Evolutionary conservation across 148 eudicot genomes (phyloP).

Genomic region (Limonium bicolor): DNA sequence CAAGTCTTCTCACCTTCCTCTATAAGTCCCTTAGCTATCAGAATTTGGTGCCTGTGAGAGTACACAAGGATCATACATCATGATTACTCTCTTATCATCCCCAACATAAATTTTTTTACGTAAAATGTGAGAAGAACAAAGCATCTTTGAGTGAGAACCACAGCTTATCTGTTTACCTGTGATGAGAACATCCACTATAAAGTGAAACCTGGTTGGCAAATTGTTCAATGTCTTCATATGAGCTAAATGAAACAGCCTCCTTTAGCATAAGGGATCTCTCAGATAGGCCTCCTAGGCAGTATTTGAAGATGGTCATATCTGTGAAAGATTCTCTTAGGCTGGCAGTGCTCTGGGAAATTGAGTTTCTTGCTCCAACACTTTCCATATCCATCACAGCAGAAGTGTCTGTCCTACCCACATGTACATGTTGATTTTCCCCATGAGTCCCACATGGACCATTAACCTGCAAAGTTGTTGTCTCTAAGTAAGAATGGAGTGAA

Average conservation of each 20-base stretch:
- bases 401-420: constrained; percentile 26
- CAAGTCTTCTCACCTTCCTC: constrained; percentile 76
- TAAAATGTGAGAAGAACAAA: too few relatives aligned
- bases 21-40: constrained; percentile 54
- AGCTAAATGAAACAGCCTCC: constrained; percentile 41
- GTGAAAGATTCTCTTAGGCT: constrained; percentile 29
- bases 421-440: constrained; percentile 33
- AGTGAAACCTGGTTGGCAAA: constrained; percentile 67
- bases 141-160: too few relatives aligned
- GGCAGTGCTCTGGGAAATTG: constrained; percentile 20
- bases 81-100: too few relatives aligned
- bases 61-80: too few relatives aligned
- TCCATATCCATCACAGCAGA: constrained; percentile 56
- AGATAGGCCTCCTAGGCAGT: constrained; percentile 71
- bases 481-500: constrained; percentile 2
- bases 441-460: constrained; percentile 16
- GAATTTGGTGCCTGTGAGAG: constrained; percentile 57
- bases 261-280: constrained; percentile 68
- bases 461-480: constrained; percentile 13
- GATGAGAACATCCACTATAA: constrained; percentile 79
- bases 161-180: constrained; percentile 80
- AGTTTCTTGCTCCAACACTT: constrained; percentile 38
- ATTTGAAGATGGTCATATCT: constrained; percentile 62
- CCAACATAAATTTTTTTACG: too few relatives aligned
- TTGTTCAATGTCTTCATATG: constrained; percentile 35